Evolutionary conservation across 352 stramenopile species (phyloP).

Genomic region (Phytophthora crassamura): DNA sequence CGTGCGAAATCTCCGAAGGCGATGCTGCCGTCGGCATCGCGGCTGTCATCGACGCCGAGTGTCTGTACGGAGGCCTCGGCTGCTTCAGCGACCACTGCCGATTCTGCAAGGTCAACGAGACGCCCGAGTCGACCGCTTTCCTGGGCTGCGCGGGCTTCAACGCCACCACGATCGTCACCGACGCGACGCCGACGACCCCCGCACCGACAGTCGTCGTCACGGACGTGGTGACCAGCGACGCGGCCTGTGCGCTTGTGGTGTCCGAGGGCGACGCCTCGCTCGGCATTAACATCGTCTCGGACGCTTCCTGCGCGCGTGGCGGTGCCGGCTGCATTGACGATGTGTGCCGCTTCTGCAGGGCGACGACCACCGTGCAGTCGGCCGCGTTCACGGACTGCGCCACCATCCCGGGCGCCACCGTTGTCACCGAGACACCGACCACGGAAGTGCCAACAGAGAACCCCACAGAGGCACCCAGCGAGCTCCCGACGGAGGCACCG

Average conservation of each 20-base stretch:
- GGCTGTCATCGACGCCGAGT: slow-evolving; percentile 33
- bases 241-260: slow-evolving; percentile 10
- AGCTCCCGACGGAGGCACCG: slow-evolving; percentile 13
- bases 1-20: slow-evolving; percentile 30
- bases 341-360: slow-evolving; percentile 48
- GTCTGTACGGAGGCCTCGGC: slow-evolving; percentile 44
- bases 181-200: slow-evolving; percentile 8
- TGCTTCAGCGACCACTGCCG: slow-evolving; percentile 50
- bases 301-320: slow-evolving; percentile 31
- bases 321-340: slow-evolving; percentile 48
- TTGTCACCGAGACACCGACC: background rate
- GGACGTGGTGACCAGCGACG: background rate
- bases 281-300: slow-evolving; percentile 40
- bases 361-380: slow-evolving; percentile 38
- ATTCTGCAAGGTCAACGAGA: slow-evolving; percentile 47
- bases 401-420: slow-evolving; percentile 7
- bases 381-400: slow-evolving; percentile 29
- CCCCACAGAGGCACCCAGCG: background rate
- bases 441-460: background rate
- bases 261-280: slow-evolving; percentile 29
- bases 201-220: background rate
- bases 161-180: slow-evolving; percentile 15
- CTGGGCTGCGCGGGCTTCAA: slow-evolving; percentile 24
- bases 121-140: slow-evolving; percentile 36
- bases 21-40: slow-evolving; percentile 41